Base-by-base conservation (phyloP, 441 rosid species). In the Erodium chrysanthum region DNA sequence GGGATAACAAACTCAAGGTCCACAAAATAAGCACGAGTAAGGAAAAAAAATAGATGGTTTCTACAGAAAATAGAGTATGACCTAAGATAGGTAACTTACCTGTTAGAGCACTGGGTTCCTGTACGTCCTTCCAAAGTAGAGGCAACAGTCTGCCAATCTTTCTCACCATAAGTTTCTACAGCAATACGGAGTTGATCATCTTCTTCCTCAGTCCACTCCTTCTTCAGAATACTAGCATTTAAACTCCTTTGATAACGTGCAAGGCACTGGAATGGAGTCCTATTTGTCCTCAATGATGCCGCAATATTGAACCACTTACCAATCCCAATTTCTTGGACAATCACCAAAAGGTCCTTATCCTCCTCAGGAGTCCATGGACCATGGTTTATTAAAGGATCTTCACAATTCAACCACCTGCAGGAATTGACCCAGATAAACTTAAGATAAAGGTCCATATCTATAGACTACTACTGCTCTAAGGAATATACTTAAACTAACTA, bases 261-360 rank as follows among this genome's bases (percentile, higher is more conserved):
- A 82, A 94, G 76, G 77, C 99, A 94, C 58, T 88, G 85, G 78
- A 86, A 90, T 11, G 99, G 97, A 12, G 92, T 88, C 80, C 97
- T 81, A 71, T 83, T 86, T 52, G 85, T 87, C 70, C 90, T 96
- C 68, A 90, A 70, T 35, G 79, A 83, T 46, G 75, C 82, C 0
- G 96, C 91, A 73, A 86, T 84, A 62, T 82, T 85, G 72, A 81
- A 75, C 96, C 96, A 94, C 74, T 91, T 83, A 54, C 73, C 78
- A 50, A 85, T 68, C 74, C 96, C 85, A 66, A 78, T 86, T 67
- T 83, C 81, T 77, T 86, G 88, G 74, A 88, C 80, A 70, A 85
- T 74, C 37, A 69, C 63, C 73, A 78, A 71, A 68, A 94, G 86
- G 11, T 74, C 77, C 74, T 88, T 87, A 66, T 88, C 96, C 84